Evolutionary conservation across 345 rosid species (phyloP).

Genomic region (Erodium maritimum): DNA sequence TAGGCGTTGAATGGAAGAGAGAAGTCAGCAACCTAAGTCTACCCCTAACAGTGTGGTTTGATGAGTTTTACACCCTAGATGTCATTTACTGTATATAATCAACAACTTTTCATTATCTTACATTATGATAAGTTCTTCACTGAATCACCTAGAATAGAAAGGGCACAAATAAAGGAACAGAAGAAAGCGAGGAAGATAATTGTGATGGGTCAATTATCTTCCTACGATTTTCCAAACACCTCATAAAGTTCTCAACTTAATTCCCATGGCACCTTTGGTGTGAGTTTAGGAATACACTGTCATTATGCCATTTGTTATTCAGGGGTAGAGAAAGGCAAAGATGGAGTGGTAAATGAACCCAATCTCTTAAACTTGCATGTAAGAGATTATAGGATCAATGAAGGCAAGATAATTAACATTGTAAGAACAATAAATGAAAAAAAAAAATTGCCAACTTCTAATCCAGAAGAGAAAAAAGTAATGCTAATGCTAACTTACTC

Average conservation of each 20-base stretch:
- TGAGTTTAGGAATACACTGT: too few species aligned
- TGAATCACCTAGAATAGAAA: neutral
- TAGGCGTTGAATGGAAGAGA: neutral
- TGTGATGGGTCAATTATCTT: too few species aligned
- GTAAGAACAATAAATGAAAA: neutral
- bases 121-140: neutral
- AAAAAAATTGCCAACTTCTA: neutral
- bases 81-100: neutral
- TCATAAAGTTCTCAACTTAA: too few species aligned
- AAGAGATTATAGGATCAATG: neutral
- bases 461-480: neutral
- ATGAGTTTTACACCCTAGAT: neutral
- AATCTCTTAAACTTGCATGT: neutral
- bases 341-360: too few species aligned
- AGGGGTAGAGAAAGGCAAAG: too few species aligned
- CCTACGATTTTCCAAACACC: too few species aligned
- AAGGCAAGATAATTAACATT: neutral
- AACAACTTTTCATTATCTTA: neutral
- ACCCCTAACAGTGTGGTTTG: neutral
- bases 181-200: too few species aligned
- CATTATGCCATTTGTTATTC: too few species aligned
- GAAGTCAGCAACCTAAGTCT: neutral
- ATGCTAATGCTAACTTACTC: constrained; percentile 29
- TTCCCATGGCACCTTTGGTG: too few species aligned
- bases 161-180: too few species aligned